phyloP scores from a whole-genome alignment of 1,139 yeast species.

The Yueomyces sp. region DNA sequence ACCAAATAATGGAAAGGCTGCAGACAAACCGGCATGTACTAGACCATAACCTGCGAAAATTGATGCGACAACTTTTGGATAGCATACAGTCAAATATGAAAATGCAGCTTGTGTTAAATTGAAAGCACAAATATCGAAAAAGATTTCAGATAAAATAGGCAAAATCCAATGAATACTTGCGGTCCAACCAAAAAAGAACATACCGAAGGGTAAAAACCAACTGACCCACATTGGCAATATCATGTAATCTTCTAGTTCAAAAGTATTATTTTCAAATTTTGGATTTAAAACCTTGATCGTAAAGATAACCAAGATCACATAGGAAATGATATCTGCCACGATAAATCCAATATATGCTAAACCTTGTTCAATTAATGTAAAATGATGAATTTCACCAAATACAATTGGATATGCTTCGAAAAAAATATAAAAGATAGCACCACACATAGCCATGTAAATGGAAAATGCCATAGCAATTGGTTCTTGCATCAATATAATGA shows the following conservation, averaged over 20 bases:
- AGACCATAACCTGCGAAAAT: conserved; percentile 47
- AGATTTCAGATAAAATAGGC: conserved; percentile 31
- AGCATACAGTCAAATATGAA: conserved; percentile 24
- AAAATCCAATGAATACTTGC: conserved; percentile 33
- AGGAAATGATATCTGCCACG: conserved; percentile 12
- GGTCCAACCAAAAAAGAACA: conserved; percentile 31
- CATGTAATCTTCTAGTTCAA: conserved; percentile 11
- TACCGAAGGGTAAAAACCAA: conserved; percentile 10
- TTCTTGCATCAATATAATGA: conserved; percentile 28
- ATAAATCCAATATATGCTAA: conserved; percentile 13
- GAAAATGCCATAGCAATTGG: conserved; percentile 13
- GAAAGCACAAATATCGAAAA: conserved; percentile 30
- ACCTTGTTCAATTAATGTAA: conserved; percentile 25
- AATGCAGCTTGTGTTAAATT: conserved; percentile 30
- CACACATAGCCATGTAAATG: conserved; percentile 38
- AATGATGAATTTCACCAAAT: conserved; percentile 31
- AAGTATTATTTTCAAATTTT: conserved; percentile 5
- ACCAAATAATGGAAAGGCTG: conserved; percentile 5
- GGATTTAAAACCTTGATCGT: conserved; percentile 5
- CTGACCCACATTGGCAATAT: conserved; percentile 8
- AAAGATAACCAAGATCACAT: conserved; percentile 7
- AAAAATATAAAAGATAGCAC: conserved; percentile 43
- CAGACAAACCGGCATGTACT: conserved; percentile 28
- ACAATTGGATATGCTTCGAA: conserved; percentile 54
- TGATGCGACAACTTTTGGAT: conserved; percentile 37